Evolutionary conservation across 768 basidiomycete species (phyloP), one percentile per base, ranked within the genome.

Genomic region (Kondoa subrosea): DNA sequence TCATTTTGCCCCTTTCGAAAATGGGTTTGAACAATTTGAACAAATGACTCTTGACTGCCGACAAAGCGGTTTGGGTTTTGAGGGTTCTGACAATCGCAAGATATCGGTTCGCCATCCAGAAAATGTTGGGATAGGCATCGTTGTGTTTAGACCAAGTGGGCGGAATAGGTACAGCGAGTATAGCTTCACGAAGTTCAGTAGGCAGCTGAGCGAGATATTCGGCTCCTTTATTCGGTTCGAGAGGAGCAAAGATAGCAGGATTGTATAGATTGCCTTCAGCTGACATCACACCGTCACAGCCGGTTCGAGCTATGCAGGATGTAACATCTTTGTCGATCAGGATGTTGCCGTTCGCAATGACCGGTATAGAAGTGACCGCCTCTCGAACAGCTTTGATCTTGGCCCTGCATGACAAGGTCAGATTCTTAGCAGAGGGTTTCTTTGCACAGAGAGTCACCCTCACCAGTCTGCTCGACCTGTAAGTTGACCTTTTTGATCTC

Each of bases 301-400:
- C 89, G 0, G 95, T 99, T 62, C 83, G 83, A 27, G 82, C 81
- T 33, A 99, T 78, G 76, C 91, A 96, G 14, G 80, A 79, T 64
- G 82, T 81, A 60, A 96, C 83, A 77, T 97, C 92, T n/a, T 84
- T 81, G 57, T 86, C 82, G 76, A 85, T 89, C 15, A 96, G 84
- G 68, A 96, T 84, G 76, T 96, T 97, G 31, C 95, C 95, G 76
- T 99, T 99, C 0, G 93, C 92, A 76, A 99, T 89, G 2, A 99
- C 91, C 1, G 92, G 93, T 0, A 99, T 76, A 16, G 61, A 64
- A 0, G 83, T 84, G 40, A 97, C 89, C 0, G 89, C 88, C 72
- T 87, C 77, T 76, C 92, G 95, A 72, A 99, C 91, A 0, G 89
- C 88, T 4, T 82, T 83, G 74, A 99, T 96, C 77, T 95, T 86